These are phyloP conservation scores for Quaeritorhiza haematococci DNA, from an alignment of 371 early-diverging fungal species.

Conservation along the genomic window DNA sequence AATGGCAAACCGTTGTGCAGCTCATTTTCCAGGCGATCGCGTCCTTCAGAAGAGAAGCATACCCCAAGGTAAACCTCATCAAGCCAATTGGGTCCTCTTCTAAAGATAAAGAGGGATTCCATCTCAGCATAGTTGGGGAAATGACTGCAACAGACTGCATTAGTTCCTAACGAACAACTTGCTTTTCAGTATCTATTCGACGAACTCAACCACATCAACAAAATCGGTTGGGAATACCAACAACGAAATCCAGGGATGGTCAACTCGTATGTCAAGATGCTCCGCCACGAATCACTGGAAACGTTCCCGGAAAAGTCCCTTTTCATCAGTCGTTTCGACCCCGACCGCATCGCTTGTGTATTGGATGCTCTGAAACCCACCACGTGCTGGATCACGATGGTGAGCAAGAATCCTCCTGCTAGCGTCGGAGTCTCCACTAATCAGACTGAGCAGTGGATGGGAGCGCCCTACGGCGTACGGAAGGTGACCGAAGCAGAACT, in stretches of 20 bases:
- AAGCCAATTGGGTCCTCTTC: no score
- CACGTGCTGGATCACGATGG: constrained; percentile 10
- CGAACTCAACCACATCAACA: constrained; percentile 22
- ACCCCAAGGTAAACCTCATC: constrained; percentile 17
- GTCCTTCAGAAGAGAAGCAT: neutral
- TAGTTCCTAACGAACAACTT: no score
- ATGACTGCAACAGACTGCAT: no score
- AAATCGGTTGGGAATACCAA: constrained; percentile 24
- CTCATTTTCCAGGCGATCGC: constrained; percentile 16
- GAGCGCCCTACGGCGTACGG: constrained; percentile 18
- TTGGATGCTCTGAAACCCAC: constrained; percentile 11
- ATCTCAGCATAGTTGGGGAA: no score
- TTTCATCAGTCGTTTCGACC: constrained; percentile 17
- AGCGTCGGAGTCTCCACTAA: constrained; percentile 11
- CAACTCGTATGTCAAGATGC: constrained; percentile 7
- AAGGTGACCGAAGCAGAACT: neutral
- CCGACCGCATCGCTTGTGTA: constrained; percentile 4
- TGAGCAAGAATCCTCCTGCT: constrained; percentile 6
- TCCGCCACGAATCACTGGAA: constrained; percentile 25
- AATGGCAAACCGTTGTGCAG: constrained; percentile 18
- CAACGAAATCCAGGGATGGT: constrained; percentile 20
- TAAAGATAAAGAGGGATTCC: no score
- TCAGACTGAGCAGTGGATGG: constrained; percentile 31
- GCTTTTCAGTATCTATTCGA: constrained; percentile 17
- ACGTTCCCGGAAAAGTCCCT: constrained; percentile 23